Evolutionary conservation across 2,329 filamentous ascomycete genomes (phyloP), one percentile per base, ranked within the genome.

Genomic region (Trichophaea hybrida): DNA sequence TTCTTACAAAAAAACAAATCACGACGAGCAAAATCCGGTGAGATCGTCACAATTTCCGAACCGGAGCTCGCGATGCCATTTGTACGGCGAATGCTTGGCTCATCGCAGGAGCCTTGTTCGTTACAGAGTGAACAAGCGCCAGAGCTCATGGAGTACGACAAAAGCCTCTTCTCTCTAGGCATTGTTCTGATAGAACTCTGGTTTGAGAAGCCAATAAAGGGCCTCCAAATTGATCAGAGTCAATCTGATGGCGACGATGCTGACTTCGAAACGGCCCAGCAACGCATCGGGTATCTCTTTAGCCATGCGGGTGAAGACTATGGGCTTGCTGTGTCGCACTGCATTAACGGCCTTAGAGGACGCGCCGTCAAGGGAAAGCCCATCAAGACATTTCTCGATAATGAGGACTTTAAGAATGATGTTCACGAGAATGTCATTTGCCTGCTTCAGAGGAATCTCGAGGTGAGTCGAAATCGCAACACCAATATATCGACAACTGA

Each of bases 101-200:
- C 38, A 43, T 43, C 38, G n/a, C 38, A 43, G 4, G 38, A 43
- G 24, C 24, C 24, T 24, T 24, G 24, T 24, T 24, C 24, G 24
- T 24, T 24, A 24, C 24, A 24, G 24, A 24, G 3, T 12, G 38
- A 12, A 15, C 10, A 43, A 43, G 15, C 10, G 10, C 10, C 38
- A 15, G 15, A 43, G 10, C 15, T 43, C 10, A 15, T 43, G 38
- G 38, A 43, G 15, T 43, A 51, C 48, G 48, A 17, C 48, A 17
- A 51, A 33, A 51, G 10, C 10, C 12, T 43, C 10, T 43, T 43
- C 15, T 1, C 10, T 15, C 3, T 43, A 2, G 71, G 71, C 0
- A 60, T 72, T 1, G 59, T 70, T 8, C 66, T 73, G 2, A 70
- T 72, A 35, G 69, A 73, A 57, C 66, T 73, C 4, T 72, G 70